phyloP scores from a whole-genome alignment of 306 rosid genomes.

The Potentilla sterilis region DNA sequence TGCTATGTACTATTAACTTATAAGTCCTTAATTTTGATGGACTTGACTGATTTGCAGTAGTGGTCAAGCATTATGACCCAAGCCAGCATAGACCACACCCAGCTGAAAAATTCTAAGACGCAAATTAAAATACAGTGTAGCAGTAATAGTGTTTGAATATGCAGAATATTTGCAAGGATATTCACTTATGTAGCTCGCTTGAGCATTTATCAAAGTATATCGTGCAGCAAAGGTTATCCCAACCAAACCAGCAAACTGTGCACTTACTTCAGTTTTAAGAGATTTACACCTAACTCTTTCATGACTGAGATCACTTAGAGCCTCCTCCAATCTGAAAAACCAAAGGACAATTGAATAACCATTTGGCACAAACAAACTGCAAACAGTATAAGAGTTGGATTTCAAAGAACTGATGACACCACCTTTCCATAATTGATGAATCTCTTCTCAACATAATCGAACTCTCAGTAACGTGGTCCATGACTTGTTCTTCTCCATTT shows the following conservation, averaged over 20 bases:
- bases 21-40: not conserved
- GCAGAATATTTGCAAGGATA: not conserved
- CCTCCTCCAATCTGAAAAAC: conserved; percentile 39
- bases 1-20: not conserved
- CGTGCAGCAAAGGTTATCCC: not conserved
- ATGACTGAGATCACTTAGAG: conserved; percentile 28
- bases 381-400: not conserved
- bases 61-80: not conserved
- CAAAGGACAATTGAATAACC: not conserved
- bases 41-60: not conserved
- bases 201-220: not conserved
- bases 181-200: no score
- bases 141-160: not conserved
- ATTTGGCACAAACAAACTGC: not conserved
- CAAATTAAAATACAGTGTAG: not conserved
- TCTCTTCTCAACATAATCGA: conserved; percentile 36
- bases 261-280: conserved; percentile 61
- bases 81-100: not conserved
- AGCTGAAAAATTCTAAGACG: no score
- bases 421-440: conserved; percentile 59
- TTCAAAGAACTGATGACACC: not conserved
- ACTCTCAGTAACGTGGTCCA: conserved; percentile 26
- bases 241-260: not conserved
- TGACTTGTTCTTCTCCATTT: conserved; percentile 18
- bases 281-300: conserved; percentile 55